Percentiles rank a stretch among this genome's conserved stretches.
phyloP scores from a whole-genome alignment of 306 rosid genomes.

The Lathyrus oleraceus region DNA sequence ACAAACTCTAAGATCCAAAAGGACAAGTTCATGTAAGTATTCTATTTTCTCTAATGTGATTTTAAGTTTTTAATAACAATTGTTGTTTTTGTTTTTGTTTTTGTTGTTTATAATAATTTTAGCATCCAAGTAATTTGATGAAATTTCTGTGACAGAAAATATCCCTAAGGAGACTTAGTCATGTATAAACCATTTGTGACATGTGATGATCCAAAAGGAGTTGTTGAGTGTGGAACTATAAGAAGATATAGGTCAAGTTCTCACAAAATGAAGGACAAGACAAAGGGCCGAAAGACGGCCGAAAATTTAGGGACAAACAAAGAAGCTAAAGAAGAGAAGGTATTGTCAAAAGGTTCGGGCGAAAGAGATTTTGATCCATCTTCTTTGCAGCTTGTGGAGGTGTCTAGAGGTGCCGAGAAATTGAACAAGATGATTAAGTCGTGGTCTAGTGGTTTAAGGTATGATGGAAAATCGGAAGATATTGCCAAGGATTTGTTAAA shows the following conservation, averaged over 20 bases:
- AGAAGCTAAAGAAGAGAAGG: slow-evolving; percentile 43
- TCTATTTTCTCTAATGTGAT: background rate
- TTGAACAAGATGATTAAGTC: slow-evolving; percentile 76
- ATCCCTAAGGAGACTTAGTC: slow-evolving; percentile 66
- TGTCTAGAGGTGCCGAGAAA: slow-evolving; percentile 67
- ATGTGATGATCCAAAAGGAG: slow-evolving; percentile 93
- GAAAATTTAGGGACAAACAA: slow-evolving; percentile 38
- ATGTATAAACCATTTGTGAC: slow-evolving; percentile 76
- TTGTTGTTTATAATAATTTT: slow-evolving; percentile 15
- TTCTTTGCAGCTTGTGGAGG: slow-evolving; percentile 71
- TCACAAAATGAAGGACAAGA: slow-evolving; percentile 57
- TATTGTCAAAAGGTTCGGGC: slow-evolving; percentile 34
- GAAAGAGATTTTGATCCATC: slow-evolving; percentile 51
- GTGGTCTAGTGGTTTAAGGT: slow-evolving; percentile 63
- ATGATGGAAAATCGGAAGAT: slow-evolving; percentile 55
- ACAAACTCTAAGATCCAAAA: slow-evolving; percentile 48
- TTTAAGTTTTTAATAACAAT: background rate
- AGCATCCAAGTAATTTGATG: slow-evolving; percentile 46
- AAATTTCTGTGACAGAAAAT: slow-evolving; percentile 51
- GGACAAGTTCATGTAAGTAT: slow-evolving; percentile 52
- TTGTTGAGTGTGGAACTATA: slow-evolving; percentile 68
- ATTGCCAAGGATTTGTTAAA: slow-evolving; percentile 73
- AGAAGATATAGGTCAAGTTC: slow-evolving; percentile 58
- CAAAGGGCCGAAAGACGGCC: slow-evolving; percentile 42
- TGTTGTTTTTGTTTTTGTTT: slow-evolving; percentile 20